phyloP scores from a whole-genome alignment of 2,329 filamentous ascomycete genomes.

The Nothopassalora personata region DNA sequence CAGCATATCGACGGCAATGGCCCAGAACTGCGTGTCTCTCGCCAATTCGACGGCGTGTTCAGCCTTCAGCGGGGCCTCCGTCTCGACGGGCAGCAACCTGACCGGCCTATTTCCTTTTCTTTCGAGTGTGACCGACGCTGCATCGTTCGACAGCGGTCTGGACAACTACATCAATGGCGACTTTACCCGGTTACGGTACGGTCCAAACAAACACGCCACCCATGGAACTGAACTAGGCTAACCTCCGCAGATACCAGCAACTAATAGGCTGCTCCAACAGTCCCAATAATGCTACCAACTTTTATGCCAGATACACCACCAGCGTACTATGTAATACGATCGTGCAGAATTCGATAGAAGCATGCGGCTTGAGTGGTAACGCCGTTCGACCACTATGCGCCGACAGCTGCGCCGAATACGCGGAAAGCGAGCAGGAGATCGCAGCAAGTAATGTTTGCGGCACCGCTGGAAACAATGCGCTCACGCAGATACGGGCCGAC shows the following conservation, averaged over 20 bases:
- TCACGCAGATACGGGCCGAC: slow-evolving; percentile 78
- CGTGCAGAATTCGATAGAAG: slow-evolving; percentile 74
- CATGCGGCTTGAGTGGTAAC: slow-evolving; percentile 61
- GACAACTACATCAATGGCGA: slow-evolving; percentile 64
- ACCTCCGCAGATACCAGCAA: slow-evolving; percentile 64
- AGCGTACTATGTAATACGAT: slow-evolving; percentile 91
- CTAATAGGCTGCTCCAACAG: slow-evolving; percentile 75
- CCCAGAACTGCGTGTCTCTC: slow-evolving; percentile 60
- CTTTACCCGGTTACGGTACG: slow-evolving; percentile 76
- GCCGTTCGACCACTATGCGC: slow-evolving; percentile 76
- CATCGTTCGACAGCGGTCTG: slow-evolving; percentile 73
- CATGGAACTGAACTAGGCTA: slow-evolving; percentile 21
- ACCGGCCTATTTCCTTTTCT: slow-evolving; percentile 72
- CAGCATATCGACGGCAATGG: slow-evolving; percentile 25
- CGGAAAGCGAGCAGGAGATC: slow-evolving; percentile 82
- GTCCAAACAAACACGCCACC: neutral
- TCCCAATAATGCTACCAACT: slow-evolving; percentile 68
- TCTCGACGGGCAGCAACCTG: slow-evolving; percentile 59
- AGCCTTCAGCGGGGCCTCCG: slow-evolving; percentile 65
- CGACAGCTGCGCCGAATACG: slow-evolving; percentile 79
- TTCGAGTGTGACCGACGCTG: slow-evolving; percentile 66
- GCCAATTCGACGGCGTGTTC: slow-evolving; percentile 64
- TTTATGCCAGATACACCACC: slow-evolving; percentile 90
- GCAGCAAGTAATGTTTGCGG: slow-evolving; percentile 71
- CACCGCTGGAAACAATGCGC: slow-evolving; percentile 56